phyloP scores from a whole-genome alignment of 495 filamentous ascomycete genomes.

The Talaromyces proteolyticus region DNA sequence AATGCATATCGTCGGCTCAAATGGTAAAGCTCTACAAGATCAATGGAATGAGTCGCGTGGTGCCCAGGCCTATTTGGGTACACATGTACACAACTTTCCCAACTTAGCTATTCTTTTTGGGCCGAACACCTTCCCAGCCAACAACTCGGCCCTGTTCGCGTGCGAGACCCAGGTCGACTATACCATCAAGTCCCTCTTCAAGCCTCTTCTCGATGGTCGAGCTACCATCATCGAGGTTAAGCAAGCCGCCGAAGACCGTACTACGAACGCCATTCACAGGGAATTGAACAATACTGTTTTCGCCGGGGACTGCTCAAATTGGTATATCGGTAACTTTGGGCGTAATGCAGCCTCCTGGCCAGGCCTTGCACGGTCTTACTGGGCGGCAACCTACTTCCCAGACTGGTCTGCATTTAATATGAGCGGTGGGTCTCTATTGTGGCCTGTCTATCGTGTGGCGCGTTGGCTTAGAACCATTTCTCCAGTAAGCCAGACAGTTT shows the following conservation, averaged over 20 bases:
- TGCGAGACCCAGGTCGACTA: constrained; percentile 47
- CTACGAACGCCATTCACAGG: constrained; percentile 38
- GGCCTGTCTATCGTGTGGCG: constrained; percentile 8
- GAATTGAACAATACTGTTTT: constrained; percentile 40
- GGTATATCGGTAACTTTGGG: constrained; percentile 43
- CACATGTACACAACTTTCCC: constrained; percentile 51
- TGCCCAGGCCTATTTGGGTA: constrained; percentile 50
- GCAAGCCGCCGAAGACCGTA: constrained; percentile 39
- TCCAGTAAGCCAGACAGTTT: constrained; percentile 1
- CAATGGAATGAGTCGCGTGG: constrained; percentile 45
- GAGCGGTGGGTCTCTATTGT: constrained; percentile 7
- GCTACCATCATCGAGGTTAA: constrained; percentile 23
- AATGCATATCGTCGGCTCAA: constrained; percentile 32
- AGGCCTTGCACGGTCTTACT: constrained; percentile 16
- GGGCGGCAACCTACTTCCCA: constrained; percentile 14
- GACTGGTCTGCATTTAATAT: constrained; percentile 10
- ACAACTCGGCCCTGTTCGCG: constrained; percentile 46
- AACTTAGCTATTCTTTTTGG: constrained; percentile 58
- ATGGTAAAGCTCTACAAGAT: constrained; percentile 35
- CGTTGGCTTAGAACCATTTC: constrained; percentile 5
- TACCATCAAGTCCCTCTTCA: constrained; percentile 17
- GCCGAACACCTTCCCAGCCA: constrained; percentile 54
- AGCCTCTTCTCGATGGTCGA: constrained; percentile 18
- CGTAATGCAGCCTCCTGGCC: constrained; percentile 50
- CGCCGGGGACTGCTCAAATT: constrained; percentile 42